Evolutionary conservation across 768 basidiomycete genomes (phyloP), one percentile per base, ranked within the genome.

Genomic region (Auriscalpium vulgare): DNA sequence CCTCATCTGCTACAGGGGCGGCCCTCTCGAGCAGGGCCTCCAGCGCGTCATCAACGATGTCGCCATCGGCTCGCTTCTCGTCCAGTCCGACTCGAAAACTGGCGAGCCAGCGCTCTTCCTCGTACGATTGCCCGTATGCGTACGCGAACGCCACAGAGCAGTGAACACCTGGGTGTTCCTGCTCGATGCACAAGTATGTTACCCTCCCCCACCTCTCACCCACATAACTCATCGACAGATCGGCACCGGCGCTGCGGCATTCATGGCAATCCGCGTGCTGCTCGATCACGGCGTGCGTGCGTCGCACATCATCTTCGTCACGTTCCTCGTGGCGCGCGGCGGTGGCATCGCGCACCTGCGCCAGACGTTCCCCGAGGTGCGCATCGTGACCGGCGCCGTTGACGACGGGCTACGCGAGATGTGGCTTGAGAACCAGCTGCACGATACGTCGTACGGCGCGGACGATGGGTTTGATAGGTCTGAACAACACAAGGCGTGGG

Each of bases 231-330:
- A 44, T n/a, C 9, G 17, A 16, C 61, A 95, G 86, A 92, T 98
- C 67, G 93, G 91, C 7, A 97, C 95, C 0, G 95, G 87, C 5
- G 94, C 95, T 0, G 84, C 91, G 4, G 86, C 87, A 17, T 89
- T 97, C 69, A 97, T 98, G 95, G 87, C 94, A 0, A 90, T 99
- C 58, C 87, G 95, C 34, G 81, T 95, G 10, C 74, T 97, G 10
- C 78, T 98, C 16, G 95, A 99, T 67, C 95, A 99, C 62, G 93
- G 95, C 11, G 85, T 95, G 16, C 79, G 69, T 54, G 82, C 93
- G 68, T 83, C 87, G 57, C 84, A 81, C 63, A 95, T 97, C 61
- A 83, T 97, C 55, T 95, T 95, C 65, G 82, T 94, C 13, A 87
- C 92, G 0, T 92, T 95, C 72, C 77, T 97, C 9, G 87, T 95